A percentile compares a stretch with the other conserved stretches of the same genome.
Conservation (phyloP, 1,139 yeast genomes). For the Saccharomyces hybrid region DNA sequence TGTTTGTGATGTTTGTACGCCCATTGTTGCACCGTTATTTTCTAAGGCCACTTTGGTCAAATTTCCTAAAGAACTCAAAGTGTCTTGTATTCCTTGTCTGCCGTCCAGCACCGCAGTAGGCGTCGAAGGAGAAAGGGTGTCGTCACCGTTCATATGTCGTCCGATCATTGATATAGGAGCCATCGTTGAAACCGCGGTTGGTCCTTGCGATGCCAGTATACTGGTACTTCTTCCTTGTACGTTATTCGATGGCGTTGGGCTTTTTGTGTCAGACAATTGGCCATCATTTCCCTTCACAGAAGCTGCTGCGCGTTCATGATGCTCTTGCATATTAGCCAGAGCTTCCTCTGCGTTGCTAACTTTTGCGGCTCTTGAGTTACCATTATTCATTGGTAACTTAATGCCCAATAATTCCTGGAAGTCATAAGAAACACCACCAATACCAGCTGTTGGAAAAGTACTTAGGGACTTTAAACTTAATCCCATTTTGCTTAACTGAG, state of each 20-base stretch:
- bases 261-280: neutral
- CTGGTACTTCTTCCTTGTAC: neutral
- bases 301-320: conserved; percentile 18
- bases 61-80: neutral
- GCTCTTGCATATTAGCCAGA: conserved; percentile 26
- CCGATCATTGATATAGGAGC: neutral
- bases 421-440: conserved; percentile 32
- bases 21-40: neutral
- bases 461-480: conserved; percentile 22
- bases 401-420: conserved; percentile 30
- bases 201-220: neutral
- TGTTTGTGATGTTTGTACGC: neutral
- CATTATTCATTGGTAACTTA: conserved; percentile 13
- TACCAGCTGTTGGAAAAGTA: conserved; percentile 31
- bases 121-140: neutral
- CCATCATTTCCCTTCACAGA: neutral
- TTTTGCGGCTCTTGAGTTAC: conserved; percentile 17
- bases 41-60: neutral
- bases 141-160: neutral
- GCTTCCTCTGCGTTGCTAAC: conserved; percentile 25
- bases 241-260: neutral
- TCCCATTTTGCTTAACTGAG: conserved; percentile 21
- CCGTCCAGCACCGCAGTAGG: neutral
- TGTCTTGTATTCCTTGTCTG: neutral
- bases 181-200: neutral